A percentile compares a stretch with the other conserved stretches of the same genome.
These are phyloP conservation scores for Colletotrichum sp. DNA, from an alignment of 2,329 filamentous ascomycete species.

Conservation along the genomic window DNA sequence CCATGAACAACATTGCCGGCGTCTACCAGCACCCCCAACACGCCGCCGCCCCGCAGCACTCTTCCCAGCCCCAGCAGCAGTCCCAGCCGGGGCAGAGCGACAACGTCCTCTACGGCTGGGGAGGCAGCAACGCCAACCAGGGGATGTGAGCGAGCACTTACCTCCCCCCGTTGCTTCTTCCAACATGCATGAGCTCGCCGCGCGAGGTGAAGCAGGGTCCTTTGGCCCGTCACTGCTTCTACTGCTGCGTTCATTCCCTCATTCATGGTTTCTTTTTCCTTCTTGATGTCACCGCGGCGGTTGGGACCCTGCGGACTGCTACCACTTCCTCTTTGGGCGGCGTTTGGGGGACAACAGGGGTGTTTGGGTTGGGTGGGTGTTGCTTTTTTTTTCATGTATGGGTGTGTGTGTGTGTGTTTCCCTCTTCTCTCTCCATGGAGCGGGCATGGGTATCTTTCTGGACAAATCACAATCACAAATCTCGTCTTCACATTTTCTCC, in stretches of 20 bases:
- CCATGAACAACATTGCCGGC: constrained; percentile 10
- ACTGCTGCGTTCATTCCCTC: neutral
- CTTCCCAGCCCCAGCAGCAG: neutral
- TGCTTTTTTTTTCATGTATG: neutral
- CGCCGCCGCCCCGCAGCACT: neutral
- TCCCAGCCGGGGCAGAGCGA: neutral
- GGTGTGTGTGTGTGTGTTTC: neutral
- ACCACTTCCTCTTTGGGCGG: neutral
- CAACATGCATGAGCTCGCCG: neutral
- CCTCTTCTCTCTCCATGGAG: neutral
- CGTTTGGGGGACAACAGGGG: neutral
- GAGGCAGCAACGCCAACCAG: neutral
- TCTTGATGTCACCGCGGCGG: neutral
- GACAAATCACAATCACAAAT: neutral
- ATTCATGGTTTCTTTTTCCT: neutral
- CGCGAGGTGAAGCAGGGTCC: neutral
- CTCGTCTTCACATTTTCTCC: neutral
- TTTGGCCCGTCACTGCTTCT: neutral
- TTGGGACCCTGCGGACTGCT: neutral
- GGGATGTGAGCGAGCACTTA: neutral
- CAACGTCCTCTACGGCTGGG: constrained; percentile 8
- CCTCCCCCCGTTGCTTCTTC: neutral
- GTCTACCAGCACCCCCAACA: constrained; percentile 2
- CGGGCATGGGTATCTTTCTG: neutral
- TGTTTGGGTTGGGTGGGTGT: neutral